Evolutionary conservation across 208 protist genomes (phyloP).

Genomic region (Trypanosoma congolense): DNA sequence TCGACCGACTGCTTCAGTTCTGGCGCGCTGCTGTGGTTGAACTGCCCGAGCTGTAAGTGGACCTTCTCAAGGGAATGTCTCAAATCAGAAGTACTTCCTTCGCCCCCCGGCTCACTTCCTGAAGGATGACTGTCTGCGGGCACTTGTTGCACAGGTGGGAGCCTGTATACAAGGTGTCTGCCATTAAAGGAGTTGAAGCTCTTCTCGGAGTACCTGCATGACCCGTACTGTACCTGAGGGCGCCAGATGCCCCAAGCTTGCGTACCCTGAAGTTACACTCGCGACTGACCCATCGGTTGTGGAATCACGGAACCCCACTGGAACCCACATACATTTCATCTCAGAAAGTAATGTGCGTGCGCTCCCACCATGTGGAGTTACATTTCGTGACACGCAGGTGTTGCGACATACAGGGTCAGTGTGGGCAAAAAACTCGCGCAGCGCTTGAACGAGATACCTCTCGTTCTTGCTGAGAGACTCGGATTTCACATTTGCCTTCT

Average conservation of each 20-base stretch:
- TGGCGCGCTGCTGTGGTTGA: neutral
- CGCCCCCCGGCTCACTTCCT: neutral
- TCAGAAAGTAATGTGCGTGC: neutral
- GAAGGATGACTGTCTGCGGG: neutral
- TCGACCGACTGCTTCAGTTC: neutral
- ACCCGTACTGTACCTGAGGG: no score
- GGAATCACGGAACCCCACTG: neutral
- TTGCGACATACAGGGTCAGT: no score
- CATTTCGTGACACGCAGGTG: neutral
- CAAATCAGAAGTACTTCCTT: neutral
- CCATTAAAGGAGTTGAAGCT: no score
- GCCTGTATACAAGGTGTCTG: no score
- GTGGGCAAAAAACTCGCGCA: neutral
- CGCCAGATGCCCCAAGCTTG: neutral
- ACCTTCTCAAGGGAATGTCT: neutral
- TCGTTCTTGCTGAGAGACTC: neutral
- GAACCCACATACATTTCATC: neutral
- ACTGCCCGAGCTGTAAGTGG: neutral
- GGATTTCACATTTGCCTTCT: neutral
- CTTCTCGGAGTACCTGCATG: no score
- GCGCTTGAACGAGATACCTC: neutral
- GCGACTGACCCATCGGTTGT: neutral
- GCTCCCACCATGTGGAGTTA: neutral
- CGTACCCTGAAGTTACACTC: neutral
- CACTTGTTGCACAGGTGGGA: no score